A percentile compares a stretch with the other conserved stretches of the same genome.
phyloP scores from a whole-genome alignment of 73 alveolate genomes.

The Halteria grandinella region DNA sequence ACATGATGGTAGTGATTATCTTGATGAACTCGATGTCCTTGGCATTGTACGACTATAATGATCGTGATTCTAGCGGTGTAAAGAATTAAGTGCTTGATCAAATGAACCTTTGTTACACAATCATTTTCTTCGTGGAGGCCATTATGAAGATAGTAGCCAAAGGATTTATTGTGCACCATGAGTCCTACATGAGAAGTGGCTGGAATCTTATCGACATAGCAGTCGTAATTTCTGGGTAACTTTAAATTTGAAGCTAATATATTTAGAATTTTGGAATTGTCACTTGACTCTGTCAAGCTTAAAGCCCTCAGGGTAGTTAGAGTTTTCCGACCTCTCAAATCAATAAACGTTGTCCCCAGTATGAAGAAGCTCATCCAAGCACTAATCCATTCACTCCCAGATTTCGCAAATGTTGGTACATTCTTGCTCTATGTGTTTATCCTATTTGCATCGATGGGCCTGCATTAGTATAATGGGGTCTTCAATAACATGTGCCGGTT shows the following conservation, averaged over 20 bases:
- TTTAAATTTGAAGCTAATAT: too few relatives aligned
- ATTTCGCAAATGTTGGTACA: conserved; percentile 67
- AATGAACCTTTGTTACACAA: conserved; percentile 38
- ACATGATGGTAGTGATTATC: too few relatives aligned
- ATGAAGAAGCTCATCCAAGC: conserved; percentile 68
- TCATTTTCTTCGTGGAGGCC: conserved; percentile 63
- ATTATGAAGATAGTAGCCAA: conserved; percentile 63
- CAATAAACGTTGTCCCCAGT: conserved; percentile 72
- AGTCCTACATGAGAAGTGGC: conserved; percentile 69
- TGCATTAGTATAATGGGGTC: conserved; percentile 54
- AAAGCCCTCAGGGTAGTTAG: conserved; percentile 6
- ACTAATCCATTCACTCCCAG: conserved; percentile 72
- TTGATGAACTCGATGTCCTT: too few relatives aligned
- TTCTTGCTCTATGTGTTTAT: conserved; percentile 66
- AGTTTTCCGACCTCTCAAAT: conserved; percentile 41
- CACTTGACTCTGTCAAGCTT: too few relatives aligned
- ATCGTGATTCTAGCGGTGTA: neutral
- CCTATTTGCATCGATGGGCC: conserved; percentile 46
- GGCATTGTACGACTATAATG: conserved; percentile 40
- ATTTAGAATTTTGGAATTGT: too few relatives aligned
- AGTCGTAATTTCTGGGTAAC: too few relatives aligned
- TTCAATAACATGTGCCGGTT: too few relatives aligned
- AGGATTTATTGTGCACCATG: conserved; percentile 62
- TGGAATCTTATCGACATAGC: conserved; percentile 79
- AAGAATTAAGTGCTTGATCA: neutral